Base-by-base conservation (phyloP, 129 eudicot genomes). In the Arctium minus region DNA sequence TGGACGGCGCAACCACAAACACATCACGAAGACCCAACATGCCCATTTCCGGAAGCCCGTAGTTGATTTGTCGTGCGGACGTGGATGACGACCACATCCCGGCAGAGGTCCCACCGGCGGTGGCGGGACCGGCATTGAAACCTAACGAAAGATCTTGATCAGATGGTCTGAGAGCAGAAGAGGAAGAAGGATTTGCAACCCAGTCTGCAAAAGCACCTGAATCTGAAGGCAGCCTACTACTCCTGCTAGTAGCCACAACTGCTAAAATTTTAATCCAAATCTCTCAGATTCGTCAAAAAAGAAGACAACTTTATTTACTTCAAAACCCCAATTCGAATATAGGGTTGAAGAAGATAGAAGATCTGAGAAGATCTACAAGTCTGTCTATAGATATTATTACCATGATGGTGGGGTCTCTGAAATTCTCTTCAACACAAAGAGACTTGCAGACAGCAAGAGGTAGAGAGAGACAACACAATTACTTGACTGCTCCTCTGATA, bases 161-260 rank as follows among this genome's bases (percentile, higher is more conserved):
- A 18, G 83, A 75, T 2, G 84, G 39, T 50, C 90, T 70, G 12
- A 83, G 81, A 17, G 76, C 85, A 50, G 89, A 78, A n/a, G 89
- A 72, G 8, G 89, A 76, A 40, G 93, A 83, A n/a, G 97, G 83
- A 44, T 92, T 85, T 9, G 97, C 86, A 18, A 89, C 92, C 97
- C 97, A 93, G 73, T 93, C 96, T 27, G 91, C 93, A 83, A 93
- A 93, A 72, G 92, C 93, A 60, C 96, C 97, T 39, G 95, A 82
- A 85, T 93, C 97, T n/a, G 97, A 93, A 69, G 89, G 87, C 31
- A 86, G 79, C 80, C 92, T 89, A 39, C 82, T 40, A 78, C 86
- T 78, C 90, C 97, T 85, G 48, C 92, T 89, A 80, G 96, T 89
- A 88, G 97, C 97, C 97, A 93, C 97, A 89, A 76, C 90, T 88